Evolutionary conservation across 2,329 filamentous ascomycete genomes (phyloP).

Genomic region (Ascochyta pisi): DNA sequence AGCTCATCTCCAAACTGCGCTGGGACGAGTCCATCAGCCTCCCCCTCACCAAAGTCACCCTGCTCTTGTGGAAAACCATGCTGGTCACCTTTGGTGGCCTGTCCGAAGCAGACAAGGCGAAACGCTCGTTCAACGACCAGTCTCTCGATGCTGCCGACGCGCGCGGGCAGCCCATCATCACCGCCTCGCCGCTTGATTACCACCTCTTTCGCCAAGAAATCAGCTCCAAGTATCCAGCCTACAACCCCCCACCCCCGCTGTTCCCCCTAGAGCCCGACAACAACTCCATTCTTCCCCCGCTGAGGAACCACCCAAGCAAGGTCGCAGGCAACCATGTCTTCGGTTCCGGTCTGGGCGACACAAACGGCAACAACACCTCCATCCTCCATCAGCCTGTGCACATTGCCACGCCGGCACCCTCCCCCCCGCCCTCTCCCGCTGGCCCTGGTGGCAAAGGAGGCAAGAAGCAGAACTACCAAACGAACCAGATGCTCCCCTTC

Average conservation of each 20-base stretch:
- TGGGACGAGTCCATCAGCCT: conserved; percentile 66
- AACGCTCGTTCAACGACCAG: conserved; percentile 70
- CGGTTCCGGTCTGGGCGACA: conserved; percentile 59
- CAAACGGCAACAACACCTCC: conserved; percentile 61
- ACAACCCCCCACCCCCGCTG: conserved; percentile 83
- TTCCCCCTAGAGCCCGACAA: conserved; percentile 90
- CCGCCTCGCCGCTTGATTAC: conserved; percentile 93
- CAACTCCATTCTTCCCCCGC: conserved; percentile 84
- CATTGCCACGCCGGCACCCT: conserved; percentile 97
- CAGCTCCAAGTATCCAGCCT: conserved; percentile 95
- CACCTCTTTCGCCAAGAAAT: conserved; percentile 97
- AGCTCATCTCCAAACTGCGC: conserved; percentile 61
- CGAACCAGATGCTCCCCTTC: conserved; percentile 98
- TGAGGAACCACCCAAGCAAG: conserved; percentile 74
- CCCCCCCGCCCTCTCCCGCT: conserved; percentile 89
- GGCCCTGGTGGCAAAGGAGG: conserved; percentile 84
- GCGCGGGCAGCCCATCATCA: conserved; percentile 79
- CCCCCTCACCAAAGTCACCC: conserved; percentile 65
- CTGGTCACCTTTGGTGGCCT: conserved; percentile 85
- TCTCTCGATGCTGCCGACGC: conserved; percentile 60
- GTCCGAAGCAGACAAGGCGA: conserved; percentile 74
- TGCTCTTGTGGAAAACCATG: conserved; percentile 91
- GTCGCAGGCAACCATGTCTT: conserved; percentile 57
- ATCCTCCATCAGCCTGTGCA: conserved; percentile 96
- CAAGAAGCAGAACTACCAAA: conserved; percentile 99